Evolutionary conservation across 192 early-diverging fungal species (phyloP), one percentile per base, ranked within the genome.

Genomic region (Lunasporangiospora selenospora): DNA sequence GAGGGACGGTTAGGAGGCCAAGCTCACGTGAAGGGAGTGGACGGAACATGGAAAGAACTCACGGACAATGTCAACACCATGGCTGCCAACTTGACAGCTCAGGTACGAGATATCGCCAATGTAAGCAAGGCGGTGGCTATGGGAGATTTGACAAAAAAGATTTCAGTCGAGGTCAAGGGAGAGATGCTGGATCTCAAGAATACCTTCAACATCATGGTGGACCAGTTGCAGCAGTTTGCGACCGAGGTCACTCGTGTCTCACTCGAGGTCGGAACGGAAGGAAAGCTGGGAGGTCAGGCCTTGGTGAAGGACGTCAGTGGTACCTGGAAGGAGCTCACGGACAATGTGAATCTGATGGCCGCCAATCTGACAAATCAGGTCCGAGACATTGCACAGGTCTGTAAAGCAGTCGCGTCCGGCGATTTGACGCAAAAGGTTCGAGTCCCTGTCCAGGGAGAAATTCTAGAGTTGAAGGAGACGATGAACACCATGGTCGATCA

Each of bases 51-150:
- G 89, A 81, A 85, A 41, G 79, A 85, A 33, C 56, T 88, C 27
- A 88, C 86, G 30, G 86, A 85, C 50, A 84, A 82, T 56, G 84
- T 89, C 54, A 89, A 89, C 62, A 83, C 76, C 24, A 89, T 89
- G 87, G 84, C 87, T 6, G 69, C 65, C 53, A 79, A 89, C 45
- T 48, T 89, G 8, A 89, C 87, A 6, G 77, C 79, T 18, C 87
- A 89, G 58, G 87, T 89, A 0, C 77, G 87, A 24, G 84, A 87
- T 62, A 89, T 89, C 50, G 84, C 86, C 0, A 77, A 59, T 24
- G 85, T 88, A 27, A 83, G 80, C 19, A 88, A 83, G 43, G 83
- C 85, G 4, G 80, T 88, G 8, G 85, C 87, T 10, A 65, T 31
- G 49, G 83, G 54, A 11, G 83, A 88, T 59, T 61, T 85, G 34